Base-by-base conservation (phyloP, 768 basidiomycete species). In the Termitomyces heimii region DNA sequence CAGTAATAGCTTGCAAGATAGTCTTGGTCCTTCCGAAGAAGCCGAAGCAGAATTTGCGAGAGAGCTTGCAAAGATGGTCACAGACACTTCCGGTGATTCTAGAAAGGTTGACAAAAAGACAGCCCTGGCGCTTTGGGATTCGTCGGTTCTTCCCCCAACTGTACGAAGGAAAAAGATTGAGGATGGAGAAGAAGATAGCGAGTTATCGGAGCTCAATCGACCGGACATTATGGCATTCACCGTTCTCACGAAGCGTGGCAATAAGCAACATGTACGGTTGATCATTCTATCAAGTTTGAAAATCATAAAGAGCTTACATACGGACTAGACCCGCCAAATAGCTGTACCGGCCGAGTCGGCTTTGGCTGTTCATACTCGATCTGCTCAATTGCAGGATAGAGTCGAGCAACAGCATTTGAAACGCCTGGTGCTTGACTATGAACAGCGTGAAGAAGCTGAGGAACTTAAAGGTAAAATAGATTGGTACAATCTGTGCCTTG, bases 391-490 rank as follows among this genome's bases (percentile, higher is more conserved):
- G 60, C 94, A 94, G 68, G 94, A 95, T 71, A 92, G 88, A 72
- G 93, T 92, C 7, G 97, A 99, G 68, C 96, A 98, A 64, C 94
- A 98, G 70, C 92, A 98, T 60, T 75, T 99, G 63, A 99, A 99
- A 75, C 84, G 87, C n/a, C 80, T 98, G 20, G 97, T 97, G 4
- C 80, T 96, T 53, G 82, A 93, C 68, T 94, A 93, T 61, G 92
- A 93, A 66, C 92, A 93, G 64, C 87, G 88, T 34, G 92, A 93
- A 70, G 92, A 92, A 71, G 87, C 82, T 3, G 89, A 92, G 67
- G 89, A 91, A 65, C 65, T 89, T 63, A 89, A 84, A 82, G 88
- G 89, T 87, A 54, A 42, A 61, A 55, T 32, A 39, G 29, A 53
- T 47, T 26, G 24, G 44, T n/a, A 34, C 55, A 24, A 20, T 42